Base-by-base conservation (phyloP, 2,329 filamentous ascomycete genomes). In the Proliferodiscus dingleyae region DNA sequence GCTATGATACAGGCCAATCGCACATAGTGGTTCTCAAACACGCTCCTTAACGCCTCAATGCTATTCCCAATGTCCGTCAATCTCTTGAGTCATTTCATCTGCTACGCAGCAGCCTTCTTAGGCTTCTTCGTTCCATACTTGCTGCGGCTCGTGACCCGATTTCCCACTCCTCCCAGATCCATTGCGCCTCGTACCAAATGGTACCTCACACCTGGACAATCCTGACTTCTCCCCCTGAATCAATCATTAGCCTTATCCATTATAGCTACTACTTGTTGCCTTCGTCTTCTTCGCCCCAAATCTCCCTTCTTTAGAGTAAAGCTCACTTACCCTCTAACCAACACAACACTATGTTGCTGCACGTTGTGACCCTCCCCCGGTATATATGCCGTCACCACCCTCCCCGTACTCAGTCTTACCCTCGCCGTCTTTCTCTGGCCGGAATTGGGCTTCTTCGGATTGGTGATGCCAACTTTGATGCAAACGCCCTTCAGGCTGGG, bases 71-170 rank as follows among this genome's bases (percentile, higher is more conserved):
- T 24, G 8, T 21, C 39, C 26, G 10, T 9, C 16, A n/a, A 18
- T 34, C 13, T 9, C 32, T 16, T 21, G 6, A 29, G 36, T 15
- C 18, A 16, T 26, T 40, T n/a, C n/a, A n/a, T n/a, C n/a, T n/a
- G n/a, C n/a, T 47, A 54, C 37, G 48, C 46, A 21, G 57, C 49
- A 37, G 83, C 82, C 66, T 82, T 82, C 83, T 97, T 97, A 0
- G 93, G 91, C 74, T 96, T 97, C 83, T 98, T 98, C 40, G 93
- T 95, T 50, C 93, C 93, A 65, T 95, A 98, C 71, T 98, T 98
- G 62, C 89, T 96, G 61, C 93, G 78, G 67, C 87, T 89, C 18
- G 83, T 87, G 61, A 85, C 78, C 58, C 93, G 78, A 66, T 82
- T 93, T 18, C 82, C 83, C 55, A 98, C 93, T 74, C 93, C 93